phyloP scores from a whole-genome alignment of 2,329 filamentous ascomycete species.

The Fusarium scirpi region DNA sequence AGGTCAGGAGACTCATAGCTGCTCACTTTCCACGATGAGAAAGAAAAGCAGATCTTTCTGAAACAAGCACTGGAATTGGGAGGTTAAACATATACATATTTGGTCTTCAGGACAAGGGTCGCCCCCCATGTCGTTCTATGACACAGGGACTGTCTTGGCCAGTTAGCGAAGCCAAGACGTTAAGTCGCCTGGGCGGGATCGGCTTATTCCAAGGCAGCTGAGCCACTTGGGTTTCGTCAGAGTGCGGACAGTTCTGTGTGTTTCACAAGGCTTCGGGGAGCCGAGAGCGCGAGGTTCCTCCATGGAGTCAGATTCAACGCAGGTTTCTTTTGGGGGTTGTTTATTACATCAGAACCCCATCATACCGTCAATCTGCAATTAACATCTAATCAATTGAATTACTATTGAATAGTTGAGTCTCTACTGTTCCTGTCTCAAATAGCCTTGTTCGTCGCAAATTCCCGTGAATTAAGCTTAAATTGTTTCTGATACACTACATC shows the following conservation, averaged over 20 bases:
- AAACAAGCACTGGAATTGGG: neutral
- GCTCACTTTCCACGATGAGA: neutral
- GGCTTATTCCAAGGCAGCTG: slow-evolving; percentile 32
- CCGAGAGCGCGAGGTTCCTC: neutral
- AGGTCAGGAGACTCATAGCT: slow-evolving; percentile 20
- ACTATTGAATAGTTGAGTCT: neutral
- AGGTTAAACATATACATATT: slow-evolving; percentile 4
- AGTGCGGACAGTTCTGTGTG: slow-evolving; percentile 2
- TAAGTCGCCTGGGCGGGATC: slow-evolving; percentile 4
- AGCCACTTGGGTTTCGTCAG: slow-evolving; percentile 33
- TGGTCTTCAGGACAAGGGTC: neutral
- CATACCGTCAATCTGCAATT: neutral
- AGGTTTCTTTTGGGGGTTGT: neutral
- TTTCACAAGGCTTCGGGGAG: neutral
- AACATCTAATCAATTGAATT: rapidly evolving
- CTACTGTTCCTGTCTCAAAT: neutral
- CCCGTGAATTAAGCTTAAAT: slow-evolving; percentile 25
- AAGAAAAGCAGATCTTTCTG: neutral
- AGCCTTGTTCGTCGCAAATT: neutral
- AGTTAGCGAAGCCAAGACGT: slow-evolving; percentile 25
- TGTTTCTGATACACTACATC: neutral
- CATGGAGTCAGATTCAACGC: neutral
- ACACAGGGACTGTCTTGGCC: slow-evolving; percentile 25
- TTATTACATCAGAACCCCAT: neutral
- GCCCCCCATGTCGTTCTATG: slow-evolving; percentile 19